A percentile compares a stretch with the other conserved stretches of the same genome.
Evolutionary conservation across 495 filamentous ascomycete genomes (phyloP).

Genomic region (Podospora sp.): DNA sequence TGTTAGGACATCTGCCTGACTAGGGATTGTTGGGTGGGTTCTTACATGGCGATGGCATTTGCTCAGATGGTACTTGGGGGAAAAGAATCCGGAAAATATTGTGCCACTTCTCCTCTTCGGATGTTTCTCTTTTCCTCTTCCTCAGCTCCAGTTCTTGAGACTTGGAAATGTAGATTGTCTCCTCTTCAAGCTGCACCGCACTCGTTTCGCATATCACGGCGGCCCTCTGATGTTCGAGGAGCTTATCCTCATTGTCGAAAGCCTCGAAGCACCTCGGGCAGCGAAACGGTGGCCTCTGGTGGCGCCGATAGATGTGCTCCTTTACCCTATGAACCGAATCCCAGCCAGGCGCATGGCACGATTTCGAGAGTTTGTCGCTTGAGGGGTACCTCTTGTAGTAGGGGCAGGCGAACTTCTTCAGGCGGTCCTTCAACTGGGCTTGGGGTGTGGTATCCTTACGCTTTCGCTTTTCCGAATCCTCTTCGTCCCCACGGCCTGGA

Average conservation of each 20-base stretch:
- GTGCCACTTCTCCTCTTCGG: background rate
- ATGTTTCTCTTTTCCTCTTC: conserved; percentile 7
- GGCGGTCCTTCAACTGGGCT: background rate
- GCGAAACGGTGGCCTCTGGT: background rate
- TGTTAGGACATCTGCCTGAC: background rate
- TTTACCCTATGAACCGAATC: background rate
- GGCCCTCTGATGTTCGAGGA: background rate
- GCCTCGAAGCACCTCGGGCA: background rate
- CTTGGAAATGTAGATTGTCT: conserved; percentile 1
- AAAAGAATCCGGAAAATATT: conserved; percentile 6
- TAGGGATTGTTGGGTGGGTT: background rate
- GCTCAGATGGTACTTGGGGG: background rate
- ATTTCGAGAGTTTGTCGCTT: background rate
- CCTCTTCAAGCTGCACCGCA: background rate
- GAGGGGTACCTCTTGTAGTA: background rate
- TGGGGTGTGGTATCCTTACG: background rate
- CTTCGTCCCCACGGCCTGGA: background rate
- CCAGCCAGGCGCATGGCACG: background rate
- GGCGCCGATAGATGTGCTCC: conserved; percentile 4
- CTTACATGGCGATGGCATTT: conserved; percentile 6
- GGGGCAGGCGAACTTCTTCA: background rate
- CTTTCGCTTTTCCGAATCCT: background rate
- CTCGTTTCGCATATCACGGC: background rate
- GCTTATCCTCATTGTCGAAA: background rate
- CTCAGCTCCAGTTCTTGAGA: background rate